Base-by-base conservation (phyloP, 164 flowering plant genomes). In the Stephania cephalantha region DNA sequence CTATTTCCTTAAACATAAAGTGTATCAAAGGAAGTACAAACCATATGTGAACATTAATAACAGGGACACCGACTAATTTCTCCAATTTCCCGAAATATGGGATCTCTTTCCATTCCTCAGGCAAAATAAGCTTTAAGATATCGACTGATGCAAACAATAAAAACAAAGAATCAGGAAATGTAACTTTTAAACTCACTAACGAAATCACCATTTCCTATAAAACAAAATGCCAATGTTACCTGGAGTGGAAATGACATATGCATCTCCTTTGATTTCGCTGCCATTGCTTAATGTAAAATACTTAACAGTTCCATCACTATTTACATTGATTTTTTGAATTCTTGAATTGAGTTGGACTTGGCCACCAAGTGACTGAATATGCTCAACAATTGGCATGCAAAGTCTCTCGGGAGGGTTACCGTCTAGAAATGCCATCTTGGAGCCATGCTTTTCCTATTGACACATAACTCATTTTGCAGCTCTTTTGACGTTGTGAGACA, bases 401-500 rank as follows among this genome's bases (percentile, higher is more conserved):
- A 95, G 93, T 84, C 99, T 91, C 84, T 94, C 98, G 8, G 99
- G 98, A 73, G 99, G 99, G 76, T 87, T 92, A 53, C 99, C 99
- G 89, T 95, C 99, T 73, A 95, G 84, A 78, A 95, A 95, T 29
- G 99, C 99, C 99, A 95, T 95, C 89, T 95, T 95, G 11, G 99
- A 95, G 46, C 99, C 99, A 79, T 94, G 88, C 76, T 90, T 95
- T 83, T 95, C 99, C 99, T 95, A 87, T 81, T 73, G 71, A 79
- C 29, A 69, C 68, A 69, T 70, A 53, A 46, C 31, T 30, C 46
- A 68, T 30, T 8, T 68, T 68, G 12, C 70, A 68, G 18, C 30
- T 68, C 35, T 31, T 68, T 30, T 68, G 46, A 68, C 1, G 15
- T 29, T 29, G 6, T 55, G 17, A 15, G 63, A 55, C 4, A 55